Base-by-base conservation (phyloP, 768 basidiomycete species). In the Artomyces pyxidatus region DNA sequence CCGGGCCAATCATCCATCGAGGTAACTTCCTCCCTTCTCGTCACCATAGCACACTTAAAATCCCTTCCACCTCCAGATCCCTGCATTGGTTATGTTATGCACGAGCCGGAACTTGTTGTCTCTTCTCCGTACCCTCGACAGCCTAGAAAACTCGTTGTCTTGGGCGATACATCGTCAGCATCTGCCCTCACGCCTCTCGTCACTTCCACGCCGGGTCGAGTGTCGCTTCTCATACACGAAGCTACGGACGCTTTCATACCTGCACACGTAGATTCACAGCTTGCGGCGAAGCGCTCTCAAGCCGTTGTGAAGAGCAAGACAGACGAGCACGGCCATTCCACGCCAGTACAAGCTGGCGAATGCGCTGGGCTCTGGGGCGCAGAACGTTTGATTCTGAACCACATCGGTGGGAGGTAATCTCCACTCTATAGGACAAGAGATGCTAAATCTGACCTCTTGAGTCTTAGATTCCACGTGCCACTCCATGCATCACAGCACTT, bases 221-320 rank as follows among this genome's bases (percentile, higher is more conserved):
- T 68, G 0, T 77, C 81, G 25, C 70, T 92, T n/a, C 72, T 92
- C 17, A 71, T 92, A n/a, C 91, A 93, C 63, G 90, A 93, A 65
- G 80, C 83, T 1, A 90, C 87, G 2, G 88, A 92, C 59, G 80
- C 83, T 0, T 75, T 73, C 54, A 77, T 93, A 30, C 81, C 85
- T 0, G 59, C 51, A 2, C 57, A 69, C 42, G 72, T 85, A 47
- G 81, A 82, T 61, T 65, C 69, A 65, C 28, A 66, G 75, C 26
- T 72, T 61, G 46, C 71, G 74, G 46, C 68, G 68, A 23, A 66
- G 62, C 2, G 66, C 67, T 42, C 69, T 64, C 43, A 57, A 55
- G 6, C 65, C 47, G 67, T 80, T 29, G 52, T 63, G 53, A 63
- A 71, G 53, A 26, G 63, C 68, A 22, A 50, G 57, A 3, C 53